These are phyloP conservation scores for Claviceps pazoutovae DNA, from an alignment of 2,329 filamentous ascomycete species.

Conservation along the genomic window DNA sequence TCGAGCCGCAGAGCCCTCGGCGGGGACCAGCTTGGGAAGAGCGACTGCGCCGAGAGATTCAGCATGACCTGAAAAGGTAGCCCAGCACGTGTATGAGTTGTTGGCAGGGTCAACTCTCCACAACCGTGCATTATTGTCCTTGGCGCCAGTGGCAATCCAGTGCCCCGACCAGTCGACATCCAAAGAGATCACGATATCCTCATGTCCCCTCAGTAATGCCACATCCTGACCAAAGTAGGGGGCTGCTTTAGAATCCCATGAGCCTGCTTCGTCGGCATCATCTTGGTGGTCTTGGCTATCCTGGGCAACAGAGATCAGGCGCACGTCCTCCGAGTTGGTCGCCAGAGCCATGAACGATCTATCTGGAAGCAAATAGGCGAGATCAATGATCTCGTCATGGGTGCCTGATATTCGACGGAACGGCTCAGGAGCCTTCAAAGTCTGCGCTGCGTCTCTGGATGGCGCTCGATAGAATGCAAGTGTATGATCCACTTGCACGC, in stretches of 20 bases:
- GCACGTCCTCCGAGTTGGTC: conserved; percentile 87
- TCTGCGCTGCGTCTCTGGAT: conserved; percentile 22
- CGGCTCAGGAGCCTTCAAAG: conserved; percentile 30
- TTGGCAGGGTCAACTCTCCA: conserved; percentile 74
- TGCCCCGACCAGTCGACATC: conserved; percentile 94
- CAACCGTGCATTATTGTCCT: conserved; percentile 85
- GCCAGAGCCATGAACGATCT: conserved; percentile 75
- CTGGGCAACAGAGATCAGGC: conserved; percentile 60
- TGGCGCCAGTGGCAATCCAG: conserved; percentile 91
- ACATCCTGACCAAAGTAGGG: conserved; percentile 83
- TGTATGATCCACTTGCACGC: conserved; percentile 81
- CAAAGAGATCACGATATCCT: conserved; percentile 89
- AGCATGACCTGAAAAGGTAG: conserved; percentile 78
- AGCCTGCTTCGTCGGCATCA: conserved; percentile 11
- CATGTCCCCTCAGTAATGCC: conserved; percentile 73
- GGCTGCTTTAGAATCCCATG: conserved; percentile 11
- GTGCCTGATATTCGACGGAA: conserved; percentile 82
- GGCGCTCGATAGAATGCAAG: conserved; percentile 54
- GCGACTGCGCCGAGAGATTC: conserved; percentile 87
- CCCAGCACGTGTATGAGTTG: conserved; percentile 64
- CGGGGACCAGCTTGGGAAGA: conserved; percentile 57
- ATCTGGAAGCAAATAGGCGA: conserved; percentile 72
- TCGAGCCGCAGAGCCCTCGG: conserved; percentile 54
- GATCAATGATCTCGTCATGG: conserved; percentile 93
- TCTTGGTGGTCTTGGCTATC: conserved; percentile 13